A percentile compares a stretch with the other conserved stretches of the same genome.
These are phyloP conservation scores for Escallonia herrerae DNA, from an alignment of 129 eudicot genomes.

Conservation along the genomic window DNA sequence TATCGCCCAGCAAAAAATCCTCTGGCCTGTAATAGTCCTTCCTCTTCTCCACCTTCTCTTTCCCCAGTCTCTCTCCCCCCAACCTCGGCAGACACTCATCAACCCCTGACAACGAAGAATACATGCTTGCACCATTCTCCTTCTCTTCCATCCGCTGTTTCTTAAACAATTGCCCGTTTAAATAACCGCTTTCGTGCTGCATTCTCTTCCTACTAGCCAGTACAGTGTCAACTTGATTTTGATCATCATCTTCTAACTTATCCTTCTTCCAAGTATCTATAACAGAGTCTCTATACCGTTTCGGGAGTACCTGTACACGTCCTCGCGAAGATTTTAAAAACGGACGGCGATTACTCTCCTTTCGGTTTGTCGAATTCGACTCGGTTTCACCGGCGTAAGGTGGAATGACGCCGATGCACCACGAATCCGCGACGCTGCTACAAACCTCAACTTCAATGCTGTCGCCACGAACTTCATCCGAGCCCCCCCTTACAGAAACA, in stretches of 20 bases:
- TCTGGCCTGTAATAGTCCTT: conserved; percentile 37
- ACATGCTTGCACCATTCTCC: no score
- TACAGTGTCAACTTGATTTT: conserved; percentile 9
- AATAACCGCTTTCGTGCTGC: conserved; percentile 15
- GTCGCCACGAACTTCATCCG: background rate
- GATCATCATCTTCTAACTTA: conserved; percentile 16
- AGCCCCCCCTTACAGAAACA: conserved; percentile 20
- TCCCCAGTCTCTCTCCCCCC: conserved; percentile 9
- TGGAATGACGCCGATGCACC: conserved; percentile 21
- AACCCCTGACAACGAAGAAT: conserved; percentile 6
- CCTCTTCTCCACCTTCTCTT: conserved; percentile 26
- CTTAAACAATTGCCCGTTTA: conserved; percentile 18
- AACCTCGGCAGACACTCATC: conserved; percentile 1
- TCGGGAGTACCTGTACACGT: conserved; percentile 45
- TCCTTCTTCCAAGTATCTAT: conserved; percentile 50
- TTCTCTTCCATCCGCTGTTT: conserved; percentile 17
- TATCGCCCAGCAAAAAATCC: conserved; percentile 58
- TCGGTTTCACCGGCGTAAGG: conserved; percentile 14
- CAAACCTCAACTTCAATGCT: conserved; percentile 6
- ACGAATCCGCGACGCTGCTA: conserved; percentile 17
- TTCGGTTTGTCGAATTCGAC: conserved; percentile 9
- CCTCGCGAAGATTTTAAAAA: conserved; percentile 52
- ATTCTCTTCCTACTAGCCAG: conserved; percentile 13
- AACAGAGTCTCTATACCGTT: conserved; percentile 38
- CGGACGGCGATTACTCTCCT: conserved; percentile 16